Evolutionary conservation across 331 rosid genomes (phyloP), one percentile per base, ranked within the genome.

Genomic region (Prunus yedoensis): DNA sequence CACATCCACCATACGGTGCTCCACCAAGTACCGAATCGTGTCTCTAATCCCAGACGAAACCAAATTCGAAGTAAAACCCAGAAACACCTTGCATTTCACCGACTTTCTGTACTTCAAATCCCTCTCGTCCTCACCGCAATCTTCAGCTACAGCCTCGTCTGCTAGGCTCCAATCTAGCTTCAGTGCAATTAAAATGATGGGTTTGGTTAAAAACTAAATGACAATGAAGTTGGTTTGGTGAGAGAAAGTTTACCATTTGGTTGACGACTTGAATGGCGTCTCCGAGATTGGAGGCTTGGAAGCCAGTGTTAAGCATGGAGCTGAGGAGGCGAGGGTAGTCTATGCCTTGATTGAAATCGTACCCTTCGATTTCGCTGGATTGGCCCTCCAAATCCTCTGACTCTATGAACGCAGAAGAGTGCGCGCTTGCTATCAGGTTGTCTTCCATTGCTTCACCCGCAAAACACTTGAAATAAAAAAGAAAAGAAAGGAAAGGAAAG

Each of bases 141-240:
- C 96, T 50, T 84, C 92, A 0, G 74, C 43, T 67, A 88, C 50
- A 14, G 80, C 64, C 84, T 94, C 96, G 73, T 90, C 88, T 32
- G 88, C 89, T 2, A 94, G 90, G 83, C 96, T 89, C 97, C 99
- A 94, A 64, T 92, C 97, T 80, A 92, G 77, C 99, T 94, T 87
- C 85, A 86, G 63, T 66, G 68, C 84, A 79, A 76, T 61, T 75
- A 77, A 61, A 83, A 63, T 23, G 16, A 21, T 50, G 17, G 5
- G 45, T 30, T 30, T 45, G 1, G 17, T 41, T 16, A 5, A 41
- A 56, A 56, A 56, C 0, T 35, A 28, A 69, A 28, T 27, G 64
- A 18, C 45, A 35, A 70, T 18, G 35, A 41, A 3, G 28, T 18
- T 43, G 8, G 38, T 41, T 57, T 12, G 67, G 75, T 21, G 7